These are phyloP conservation scores for Ustilago cynodontis DNA, from an alignment of 1,284 basidiomycete genomes.

Conservation along the genomic window DNA sequence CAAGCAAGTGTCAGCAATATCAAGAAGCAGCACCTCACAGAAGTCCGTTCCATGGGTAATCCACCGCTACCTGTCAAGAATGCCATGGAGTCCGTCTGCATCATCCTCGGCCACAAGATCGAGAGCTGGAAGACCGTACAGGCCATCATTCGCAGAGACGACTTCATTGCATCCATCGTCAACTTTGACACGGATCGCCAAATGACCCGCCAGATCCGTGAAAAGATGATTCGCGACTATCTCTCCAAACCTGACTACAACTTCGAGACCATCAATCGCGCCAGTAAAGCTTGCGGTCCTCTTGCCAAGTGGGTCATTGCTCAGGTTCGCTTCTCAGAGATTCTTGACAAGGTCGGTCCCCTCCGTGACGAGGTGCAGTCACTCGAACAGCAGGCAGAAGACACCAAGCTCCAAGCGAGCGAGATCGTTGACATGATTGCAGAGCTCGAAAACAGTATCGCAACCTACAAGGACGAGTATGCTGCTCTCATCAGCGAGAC, in stretches of 20 bases:
- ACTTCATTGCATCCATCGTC: slow-evolving; percentile 96
- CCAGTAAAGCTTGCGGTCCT: slow-evolving; percentile 96
- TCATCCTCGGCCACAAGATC: slow-evolving; percentile 94
- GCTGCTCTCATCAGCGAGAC: slow-evolving; percentile 96
- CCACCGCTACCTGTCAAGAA: slow-evolving; percentile 97
- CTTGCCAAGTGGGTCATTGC: slow-evolving; percentile 98
- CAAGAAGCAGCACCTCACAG: slow-evolving; percentile 94
- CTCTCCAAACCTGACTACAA: slow-evolving; percentile 91
- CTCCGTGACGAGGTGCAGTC: slow-evolving; percentile 94
- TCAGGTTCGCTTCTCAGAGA: slow-evolving; percentile 96
- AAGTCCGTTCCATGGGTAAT: slow-evolving; percentile 98
- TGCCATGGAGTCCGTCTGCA: slow-evolving; percentile 99
- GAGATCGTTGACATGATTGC: slow-evolving; percentile 92
- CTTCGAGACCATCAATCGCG: slow-evolving; percentile 94
- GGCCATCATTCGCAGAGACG: slow-evolving; percentile 93
- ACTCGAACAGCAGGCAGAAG: slow-evolving; percentile 89
- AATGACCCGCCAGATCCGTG: slow-evolving; percentile 90
- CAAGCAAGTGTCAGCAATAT: slow-evolving; percentile 96
- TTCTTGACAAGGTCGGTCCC: slow-evolving; percentile 96
- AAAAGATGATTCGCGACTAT: slow-evolving; percentile 93
- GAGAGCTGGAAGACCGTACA: slow-evolving; percentile 98
- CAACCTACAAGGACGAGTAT: slow-evolving; percentile 96
- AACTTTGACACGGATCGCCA: slow-evolving; percentile 92
- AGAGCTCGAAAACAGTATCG: slow-evolving; percentile 93
- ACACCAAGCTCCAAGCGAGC: slow-evolving; percentile 89